phyloP scores from a whole-genome alignment of 495 filamentous ascomycete genomes.

The Penicillium paradoxum region DNA sequence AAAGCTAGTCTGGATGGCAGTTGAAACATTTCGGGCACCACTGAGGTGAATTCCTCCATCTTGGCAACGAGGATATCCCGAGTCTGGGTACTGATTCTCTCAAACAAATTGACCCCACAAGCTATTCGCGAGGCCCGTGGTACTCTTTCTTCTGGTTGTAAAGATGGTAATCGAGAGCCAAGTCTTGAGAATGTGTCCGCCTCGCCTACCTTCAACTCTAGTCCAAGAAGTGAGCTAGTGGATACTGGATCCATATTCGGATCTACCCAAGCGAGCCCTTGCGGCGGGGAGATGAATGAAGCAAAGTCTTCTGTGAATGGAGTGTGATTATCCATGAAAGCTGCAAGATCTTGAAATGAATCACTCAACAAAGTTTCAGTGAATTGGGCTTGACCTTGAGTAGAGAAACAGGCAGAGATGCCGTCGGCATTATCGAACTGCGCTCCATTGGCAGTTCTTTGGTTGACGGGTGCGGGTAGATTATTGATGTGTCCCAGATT shows the following conservation, averaged over 20 bases:
- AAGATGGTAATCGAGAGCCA: background rate
- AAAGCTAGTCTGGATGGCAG: constrained; percentile 30
- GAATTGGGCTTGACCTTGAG: background rate
- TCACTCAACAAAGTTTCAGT: background rate
- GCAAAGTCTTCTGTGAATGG: background rate
- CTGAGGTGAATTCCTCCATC: background rate
- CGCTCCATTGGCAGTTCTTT: background rate
- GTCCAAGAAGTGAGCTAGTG: background rate
- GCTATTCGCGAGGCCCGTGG: background rate
- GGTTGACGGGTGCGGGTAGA: background rate
- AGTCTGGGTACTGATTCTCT: background rate
- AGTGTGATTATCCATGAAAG: background rate
- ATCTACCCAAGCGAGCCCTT: background rate
- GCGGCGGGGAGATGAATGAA: background rate
- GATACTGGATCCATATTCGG: background rate
- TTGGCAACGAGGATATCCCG: background rate
- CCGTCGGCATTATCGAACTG: background rate
- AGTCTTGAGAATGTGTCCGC: background rate
- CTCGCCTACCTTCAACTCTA: background rate
- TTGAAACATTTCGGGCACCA: constrained; percentile 6
- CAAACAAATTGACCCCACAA: background rate
- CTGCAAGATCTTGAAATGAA: background rate
- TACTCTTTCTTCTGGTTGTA: background rate
- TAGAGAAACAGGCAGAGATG: background rate
- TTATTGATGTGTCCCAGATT: background rate